Evolutionary conservation across 305 asterid genomes (phyloP).

Genomic region (Fraxinus albicans): DNA sequence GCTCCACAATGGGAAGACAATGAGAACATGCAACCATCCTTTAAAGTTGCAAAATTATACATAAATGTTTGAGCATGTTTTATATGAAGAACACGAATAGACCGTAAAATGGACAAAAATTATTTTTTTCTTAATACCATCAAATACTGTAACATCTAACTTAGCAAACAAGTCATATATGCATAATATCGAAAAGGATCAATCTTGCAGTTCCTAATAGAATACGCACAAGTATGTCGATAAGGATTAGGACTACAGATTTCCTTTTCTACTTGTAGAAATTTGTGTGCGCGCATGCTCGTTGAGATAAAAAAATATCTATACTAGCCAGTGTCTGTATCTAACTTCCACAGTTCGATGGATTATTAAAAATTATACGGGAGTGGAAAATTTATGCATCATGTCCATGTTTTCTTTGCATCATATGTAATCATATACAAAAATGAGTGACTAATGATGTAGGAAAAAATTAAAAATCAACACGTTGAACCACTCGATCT

Average conservation of each 20-base stretch:
- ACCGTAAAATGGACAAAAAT: not conserved
- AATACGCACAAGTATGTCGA: not conserved
- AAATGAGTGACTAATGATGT: slow-evolving; percentile 20
- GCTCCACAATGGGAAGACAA: slow-evolving; percentile 16
- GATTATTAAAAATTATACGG: not conserved
- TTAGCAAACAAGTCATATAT: not conserved
- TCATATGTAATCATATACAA: slow-evolving; percentile 31
- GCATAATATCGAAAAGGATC: not conserved
- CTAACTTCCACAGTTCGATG: not conserved
- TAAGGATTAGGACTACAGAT: not conserved
- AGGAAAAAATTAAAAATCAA: not conserved
- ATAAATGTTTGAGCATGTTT: not conserved
- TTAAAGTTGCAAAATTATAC: not conserved
- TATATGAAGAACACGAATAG: not conserved
- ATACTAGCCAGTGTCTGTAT: not conserved
- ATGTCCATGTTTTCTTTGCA: not conserved
- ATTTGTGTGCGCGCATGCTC: not conserved
- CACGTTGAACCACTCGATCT: not conserved
- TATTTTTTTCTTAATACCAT: not conserved
- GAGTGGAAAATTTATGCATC: not conserved
- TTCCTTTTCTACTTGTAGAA: not conserved
- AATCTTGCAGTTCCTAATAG: not conserved
- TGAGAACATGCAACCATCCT: not conserved
- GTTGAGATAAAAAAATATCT: not conserved
- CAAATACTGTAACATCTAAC: not conserved